phyloP scores from a whole-genome alignment of 495 filamentous ascomycete genomes.

The Penicillium egyptiacum region DNA sequence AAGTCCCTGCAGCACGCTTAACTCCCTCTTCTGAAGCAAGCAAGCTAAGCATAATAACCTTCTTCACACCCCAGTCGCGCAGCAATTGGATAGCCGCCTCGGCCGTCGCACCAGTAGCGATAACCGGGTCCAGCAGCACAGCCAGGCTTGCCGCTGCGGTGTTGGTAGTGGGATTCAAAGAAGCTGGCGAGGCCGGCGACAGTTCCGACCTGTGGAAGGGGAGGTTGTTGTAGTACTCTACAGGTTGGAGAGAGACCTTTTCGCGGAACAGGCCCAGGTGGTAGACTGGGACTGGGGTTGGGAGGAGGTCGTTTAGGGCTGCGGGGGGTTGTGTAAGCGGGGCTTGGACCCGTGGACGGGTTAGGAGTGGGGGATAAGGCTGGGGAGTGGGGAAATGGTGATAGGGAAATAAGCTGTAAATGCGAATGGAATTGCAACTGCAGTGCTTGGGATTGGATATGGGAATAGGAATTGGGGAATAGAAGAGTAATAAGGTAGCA shows the following conservation, averaged over 20 bases:
- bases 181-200: constrained; percentile 34
- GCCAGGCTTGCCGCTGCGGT: constrained; percentile 60
- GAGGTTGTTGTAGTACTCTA: constrained; percentile 98
- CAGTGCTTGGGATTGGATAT: background rate
- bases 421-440: background rate
- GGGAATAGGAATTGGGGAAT: background rate
- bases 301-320: constrained; percentile 84
- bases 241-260: constrained; percentile 75
- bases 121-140: constrained; percentile 86
- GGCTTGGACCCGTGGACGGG: background rate
- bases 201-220: constrained; percentile 61
- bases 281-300: constrained; percentile 76
- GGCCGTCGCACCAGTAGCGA: constrained; percentile 89
- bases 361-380: background rate
- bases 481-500: background rate
- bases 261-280: constrained; percentile 94
- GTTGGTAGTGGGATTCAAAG: constrained; percentile 32
- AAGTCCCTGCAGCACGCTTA: constrained; percentile 65
- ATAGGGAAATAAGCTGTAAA: background rate
- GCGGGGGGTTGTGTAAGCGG: constrained; percentile 11
- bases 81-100: constrained; percentile 87
- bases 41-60: constrained; percentile 75
- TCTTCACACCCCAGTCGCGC: constrained; percentile 83
- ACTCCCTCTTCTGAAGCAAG: constrained; percentile 69
- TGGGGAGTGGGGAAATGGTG: background rate